Evolutionary conservation across 441 rosid genomes (phyloP).

Genomic region (Eruca vesicaria): DNA sequence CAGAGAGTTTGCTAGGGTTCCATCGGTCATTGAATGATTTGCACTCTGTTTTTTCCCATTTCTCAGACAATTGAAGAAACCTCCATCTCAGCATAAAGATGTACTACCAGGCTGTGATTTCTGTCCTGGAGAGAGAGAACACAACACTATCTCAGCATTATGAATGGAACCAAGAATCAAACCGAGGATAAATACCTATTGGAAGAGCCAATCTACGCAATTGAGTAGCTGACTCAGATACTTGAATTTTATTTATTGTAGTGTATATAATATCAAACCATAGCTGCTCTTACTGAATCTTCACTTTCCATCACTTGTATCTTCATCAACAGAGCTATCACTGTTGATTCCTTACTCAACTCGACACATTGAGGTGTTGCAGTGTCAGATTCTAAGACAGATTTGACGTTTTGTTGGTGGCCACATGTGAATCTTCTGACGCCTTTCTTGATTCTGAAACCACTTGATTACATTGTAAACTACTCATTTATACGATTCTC

Average conservation of each 20-base stretch:
- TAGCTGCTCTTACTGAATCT: too few relatives aligned
- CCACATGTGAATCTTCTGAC: constrained; percentile 36
- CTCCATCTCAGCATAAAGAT: constrained; percentile 77
- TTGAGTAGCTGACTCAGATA: constrained; percentile 87
- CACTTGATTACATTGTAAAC: constrained; percentile 43
- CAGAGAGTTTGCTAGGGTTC: too few relatives aligned
- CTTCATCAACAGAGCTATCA: constrained; percentile 54
- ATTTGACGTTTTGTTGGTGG: too few relatives aligned
- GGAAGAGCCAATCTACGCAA: constrained; percentile 73
- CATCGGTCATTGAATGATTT: too few relatives aligned
- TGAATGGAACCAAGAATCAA: background rate
- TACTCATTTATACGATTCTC: constrained; percentile 39
- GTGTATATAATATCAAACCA: too few relatives aligned
- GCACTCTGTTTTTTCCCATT: too few relatives aligned
- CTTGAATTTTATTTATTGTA: too few relatives aligned
- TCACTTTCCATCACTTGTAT: constrained; percentile 48
- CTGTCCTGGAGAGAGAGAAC: constrained; percentile 45
- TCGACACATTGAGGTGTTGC: too few relatives aligned
- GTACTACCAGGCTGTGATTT: constrained; percentile 51
- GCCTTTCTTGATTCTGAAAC: constrained; percentile 39
- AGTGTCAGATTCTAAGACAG: constrained; percentile 17
- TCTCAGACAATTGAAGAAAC: too few relatives aligned
- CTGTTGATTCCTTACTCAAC: constrained; percentile 31
- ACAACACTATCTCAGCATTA: background rate
- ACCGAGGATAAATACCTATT: constrained; percentile 36